Evolutionary conservation across 768 basidiomycete species (phyloP).

Genomic region (Panaeolus papilionaceus): DNA sequence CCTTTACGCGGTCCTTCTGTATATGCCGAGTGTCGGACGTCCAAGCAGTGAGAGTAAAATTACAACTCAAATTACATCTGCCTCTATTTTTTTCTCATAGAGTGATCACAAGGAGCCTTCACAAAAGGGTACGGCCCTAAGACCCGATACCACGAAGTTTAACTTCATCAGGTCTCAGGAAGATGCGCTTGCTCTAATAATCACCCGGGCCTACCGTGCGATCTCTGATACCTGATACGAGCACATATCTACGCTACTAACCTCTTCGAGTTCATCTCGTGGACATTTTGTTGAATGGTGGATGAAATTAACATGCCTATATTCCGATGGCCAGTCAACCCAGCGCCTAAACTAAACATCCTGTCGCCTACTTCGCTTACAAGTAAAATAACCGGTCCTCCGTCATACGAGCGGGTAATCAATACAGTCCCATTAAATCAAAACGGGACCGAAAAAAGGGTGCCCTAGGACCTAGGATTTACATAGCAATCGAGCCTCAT

Average conservation of each 20-base stretch:
- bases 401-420: too few relatives aligned
- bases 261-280: neutral
- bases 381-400: neutral
- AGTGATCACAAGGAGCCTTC: too few relatives aligned
- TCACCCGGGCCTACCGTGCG: neutral
- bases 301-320: neutral
- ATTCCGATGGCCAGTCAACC: neutral
- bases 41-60: too few relatives aligned
- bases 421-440: too few relatives aligned
- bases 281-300: neutral
- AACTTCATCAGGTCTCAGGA: neutral
- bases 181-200: neutral
- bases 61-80: too few relatives aligned
- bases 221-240: neutral
- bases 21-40: too few relatives aligned
- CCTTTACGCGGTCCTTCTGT: too few relatives aligned
- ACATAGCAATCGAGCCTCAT: too few relatives aligned
- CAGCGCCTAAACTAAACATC: slow-evolving; percentile 4
- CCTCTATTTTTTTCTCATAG: too few relatives aligned
- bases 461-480: too few relatives aligned
- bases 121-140: neutral
- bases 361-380: neutral
- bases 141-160: neutral
- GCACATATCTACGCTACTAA: neutral
- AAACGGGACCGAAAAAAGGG: too few relatives aligned